These are phyloP conservation scores for Trichoderma reesei DNA, from an alignment of 495 filamentous ascomycete genomes.

Conservation along the genomic window DNA sequence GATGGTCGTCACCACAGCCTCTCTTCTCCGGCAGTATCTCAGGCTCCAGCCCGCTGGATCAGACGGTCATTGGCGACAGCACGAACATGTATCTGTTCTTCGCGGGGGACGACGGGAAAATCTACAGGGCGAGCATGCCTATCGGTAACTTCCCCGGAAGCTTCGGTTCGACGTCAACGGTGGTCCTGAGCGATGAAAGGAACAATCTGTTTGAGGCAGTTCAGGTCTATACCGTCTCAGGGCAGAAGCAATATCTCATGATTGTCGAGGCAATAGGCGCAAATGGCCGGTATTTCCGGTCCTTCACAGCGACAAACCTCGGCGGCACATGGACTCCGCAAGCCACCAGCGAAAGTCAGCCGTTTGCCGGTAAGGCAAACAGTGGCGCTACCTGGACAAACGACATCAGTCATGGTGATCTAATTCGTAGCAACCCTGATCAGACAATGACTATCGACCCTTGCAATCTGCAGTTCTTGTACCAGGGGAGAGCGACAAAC, in stretches of 20 bases:
- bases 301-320: slow-evolving; percentile 47
- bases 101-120: slow-evolving; percentile 53
- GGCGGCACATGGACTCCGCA: slow-evolving; percentile 45
- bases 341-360: slow-evolving; percentile 38
- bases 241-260: slow-evolving; percentile 50
- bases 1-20: slow-evolving; percentile 43
- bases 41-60: slow-evolving; percentile 45
- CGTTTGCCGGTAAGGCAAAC: slow-evolving; percentile 55
- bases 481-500: slow-evolving; percentile 39
- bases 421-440: slow-evolving; percentile 44
- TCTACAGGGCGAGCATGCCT: slow-evolving; percentile 52
- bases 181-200: slow-evolving; percentile 39
- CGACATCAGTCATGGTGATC: slow-evolving; percentile 54
- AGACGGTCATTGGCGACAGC: slow-evolving; percentile 49
- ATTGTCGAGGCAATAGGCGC: slow-evolving; percentile 51
- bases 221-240: slow-evolving; percentile 49
- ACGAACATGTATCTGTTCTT: slow-evolving; percentile 56
- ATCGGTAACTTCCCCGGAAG: slow-evolving; percentile 47
- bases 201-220: slow-evolving; percentile 56
- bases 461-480: slow-evolving; percentile 51
- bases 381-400: slow-evolving; percentile 53
- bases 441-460: slow-evolving; percentile 48
- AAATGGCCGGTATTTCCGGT: slow-evolving; percentile 54
- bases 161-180: slow-evolving; percentile 41
- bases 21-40: slow-evolving; percentile 48